These are phyloP conservation scores for Kwoniella europaea DNA, from an alignment of 768 basidiomycete genomes.

Conservation along the genomic window DNA sequence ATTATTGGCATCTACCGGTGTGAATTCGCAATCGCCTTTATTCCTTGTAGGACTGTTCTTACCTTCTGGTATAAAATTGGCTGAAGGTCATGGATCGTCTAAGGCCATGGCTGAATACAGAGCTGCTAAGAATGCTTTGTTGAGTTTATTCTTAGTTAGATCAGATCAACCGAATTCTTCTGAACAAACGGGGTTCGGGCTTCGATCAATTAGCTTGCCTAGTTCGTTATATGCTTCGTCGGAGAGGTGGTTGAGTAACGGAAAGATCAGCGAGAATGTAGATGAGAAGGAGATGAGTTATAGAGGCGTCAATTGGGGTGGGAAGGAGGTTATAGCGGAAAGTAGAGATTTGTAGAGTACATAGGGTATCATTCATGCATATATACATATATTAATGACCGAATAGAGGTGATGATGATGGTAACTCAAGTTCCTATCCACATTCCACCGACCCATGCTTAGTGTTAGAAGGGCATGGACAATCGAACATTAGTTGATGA, in stretches of 20 bases:
- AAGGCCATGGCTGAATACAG: constrained; percentile 94
- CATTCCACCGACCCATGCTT: too few species aligned
- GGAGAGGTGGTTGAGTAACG: constrained; percentile 3
- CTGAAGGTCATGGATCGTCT: constrained; percentile 92
- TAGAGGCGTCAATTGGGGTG: constrained; percentile 22
- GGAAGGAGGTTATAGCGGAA: constrained; percentile 22
- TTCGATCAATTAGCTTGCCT: neutral
- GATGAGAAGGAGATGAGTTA: constrained; percentile 1
- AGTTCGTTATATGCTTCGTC: constrained; percentile 5
- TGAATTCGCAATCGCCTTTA: constrained; percentile 84
- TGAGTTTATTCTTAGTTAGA: constrained; percentile 48
- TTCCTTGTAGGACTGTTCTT: constrained; percentile 95
- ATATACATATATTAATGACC: too few species aligned
- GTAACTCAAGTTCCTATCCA: too few species aligned
- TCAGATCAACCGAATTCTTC: constrained; percentile 28
- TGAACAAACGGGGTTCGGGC: neutral
- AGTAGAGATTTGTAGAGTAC: constrained; percentile 13
- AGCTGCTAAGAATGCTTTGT: constrained; percentile 62
- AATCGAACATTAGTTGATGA: too few species aligned
- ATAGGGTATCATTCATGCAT: neutral
- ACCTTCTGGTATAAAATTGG: constrained; percentile 76
- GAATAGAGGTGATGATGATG: too few species aligned
- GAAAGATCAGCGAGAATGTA: neutral
- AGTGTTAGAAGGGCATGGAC: too few species aligned
- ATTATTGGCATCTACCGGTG: constrained; percentile 89